phyloP scores from a whole-genome alignment of 441 rosid genomes.

The Adansonia grandidieri region DNA sequence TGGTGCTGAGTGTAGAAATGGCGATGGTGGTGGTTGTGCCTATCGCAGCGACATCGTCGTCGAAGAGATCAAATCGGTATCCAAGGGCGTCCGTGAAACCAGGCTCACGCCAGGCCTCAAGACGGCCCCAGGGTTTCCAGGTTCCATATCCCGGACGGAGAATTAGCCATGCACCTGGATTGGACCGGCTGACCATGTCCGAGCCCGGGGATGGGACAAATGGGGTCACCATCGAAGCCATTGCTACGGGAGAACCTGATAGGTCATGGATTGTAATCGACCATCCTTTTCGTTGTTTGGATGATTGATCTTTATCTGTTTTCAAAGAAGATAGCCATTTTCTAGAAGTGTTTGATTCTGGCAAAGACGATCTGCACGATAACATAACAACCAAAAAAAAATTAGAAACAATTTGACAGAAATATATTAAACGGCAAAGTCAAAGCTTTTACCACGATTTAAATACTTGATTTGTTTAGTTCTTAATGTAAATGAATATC shows the following conservation, averaged over 20 bases:
- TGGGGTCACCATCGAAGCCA: conserved; percentile 95
- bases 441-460: not conserved
- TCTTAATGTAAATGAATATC: not conserved
- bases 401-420: not conserved
- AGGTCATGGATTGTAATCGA: conserved; percentile 84
- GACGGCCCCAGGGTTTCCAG: conserved; percentile 95
- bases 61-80: conserved; percentile 68
- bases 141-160: conserved; percentile 71
- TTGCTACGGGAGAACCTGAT: conserved; percentile 92
- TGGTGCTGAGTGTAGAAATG: conserved; percentile 55
- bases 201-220: conserved; percentile 87
- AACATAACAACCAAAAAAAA: not conserved
- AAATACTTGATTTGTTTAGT: not conserved
- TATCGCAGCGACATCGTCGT: conserved; percentile 51
- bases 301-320: conserved; percentile 53
- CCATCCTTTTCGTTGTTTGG: conserved; percentile 89
- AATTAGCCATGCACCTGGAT: conserved; percentile 92
- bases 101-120: conserved; percentile 83
- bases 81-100: conserved; percentile 57
- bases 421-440: not conserved
- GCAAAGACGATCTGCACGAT: conserved; percentile 58
- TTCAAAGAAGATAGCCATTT: conserved; percentile 58
- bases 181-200: conserved; percentile 71
- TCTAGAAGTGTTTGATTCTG: conserved; percentile 56
- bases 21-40: conserved; percentile 39